Conservation (phyloP, 2,329 filamentous ascomycete species). For the Sclerotinia trifoliorum region DNA sequence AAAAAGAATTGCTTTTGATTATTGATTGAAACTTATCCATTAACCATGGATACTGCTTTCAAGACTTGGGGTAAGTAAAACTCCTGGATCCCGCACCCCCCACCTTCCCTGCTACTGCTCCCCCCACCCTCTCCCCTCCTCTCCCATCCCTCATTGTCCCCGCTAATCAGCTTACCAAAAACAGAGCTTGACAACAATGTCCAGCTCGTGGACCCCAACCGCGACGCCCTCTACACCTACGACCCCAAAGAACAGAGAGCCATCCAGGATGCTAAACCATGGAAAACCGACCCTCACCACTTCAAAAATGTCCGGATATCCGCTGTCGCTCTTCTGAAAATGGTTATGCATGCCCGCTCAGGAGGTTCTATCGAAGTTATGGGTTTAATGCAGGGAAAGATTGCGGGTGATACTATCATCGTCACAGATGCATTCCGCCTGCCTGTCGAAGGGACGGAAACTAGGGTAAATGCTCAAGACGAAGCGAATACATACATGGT, state of each 20-base stretch:
- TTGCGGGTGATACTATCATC: conserved; percentile 79
- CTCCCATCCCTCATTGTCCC: not conserved
- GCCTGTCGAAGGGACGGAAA: conserved; percentile 98
- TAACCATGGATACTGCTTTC: conserved; percentile 54
- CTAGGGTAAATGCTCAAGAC: conserved; percentile 90
- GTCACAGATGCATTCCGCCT: conserved; percentile 92
- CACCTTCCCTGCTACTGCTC: not conserved
- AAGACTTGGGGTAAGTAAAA: conserved; percentile 59
- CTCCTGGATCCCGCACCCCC: conserved; percentile 20
- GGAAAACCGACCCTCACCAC: conserved; percentile 75
- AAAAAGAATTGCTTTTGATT: not conserved
- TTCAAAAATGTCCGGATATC: conserved; percentile 95
- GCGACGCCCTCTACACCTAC: conserved; percentile 91
- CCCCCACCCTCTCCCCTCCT: too few species aligned
- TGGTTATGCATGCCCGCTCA: conserved; percentile 98
- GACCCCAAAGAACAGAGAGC: conserved; percentile 66
- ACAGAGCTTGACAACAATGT: conserved; percentile 85
- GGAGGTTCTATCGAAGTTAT: conserved; percentile 92
- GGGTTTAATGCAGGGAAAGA: conserved; percentile 97
- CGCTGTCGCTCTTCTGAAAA: conserved; percentile 91
- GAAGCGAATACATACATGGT: conserved; percentile 98
- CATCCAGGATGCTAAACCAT: conserved; percentile 65
- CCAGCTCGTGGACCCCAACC: conserved; percentile 77
- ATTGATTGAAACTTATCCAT: not conserved
- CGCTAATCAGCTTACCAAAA: conserved; percentile 36